These are phyloP conservation scores for Seminavis robusta DNA, from an alignment of 108 stramenopile genomes.

Conservation along the genomic window DNA sequence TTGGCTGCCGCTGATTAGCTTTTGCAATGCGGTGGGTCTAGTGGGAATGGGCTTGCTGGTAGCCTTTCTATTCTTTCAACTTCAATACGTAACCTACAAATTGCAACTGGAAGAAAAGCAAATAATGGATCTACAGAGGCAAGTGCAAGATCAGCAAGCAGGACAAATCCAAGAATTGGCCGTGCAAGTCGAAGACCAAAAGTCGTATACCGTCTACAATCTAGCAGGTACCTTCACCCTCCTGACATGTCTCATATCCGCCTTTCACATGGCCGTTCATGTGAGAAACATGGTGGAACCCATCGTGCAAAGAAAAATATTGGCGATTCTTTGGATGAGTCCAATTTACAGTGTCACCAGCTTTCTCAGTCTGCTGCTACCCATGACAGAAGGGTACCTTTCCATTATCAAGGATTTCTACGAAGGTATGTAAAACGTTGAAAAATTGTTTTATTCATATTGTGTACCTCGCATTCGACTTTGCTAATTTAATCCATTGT, in stretches of 20 bases:
- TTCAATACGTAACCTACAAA: slow-evolving; percentile 12
- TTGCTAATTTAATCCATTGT: not conserved
- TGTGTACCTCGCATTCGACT: not conserved
- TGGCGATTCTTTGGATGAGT: slow-evolving; percentile 89
- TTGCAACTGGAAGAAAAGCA: slow-evolving; percentile 17
- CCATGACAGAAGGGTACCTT: slow-evolving; percentile 55
- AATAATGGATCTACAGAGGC: slow-evolving; percentile 18
- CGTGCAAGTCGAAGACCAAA: slow-evolving; percentile 32
- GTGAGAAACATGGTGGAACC: slow-evolving; percentile 73
- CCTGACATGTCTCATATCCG: slow-evolving; percentile 65
- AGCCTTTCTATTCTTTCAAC: slow-evolving; percentile 1
- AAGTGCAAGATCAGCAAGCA: slow-evolving; percentile 33
- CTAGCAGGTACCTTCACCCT: slow-evolving; percentile 80
- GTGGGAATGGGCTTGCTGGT: too few relatives aligned
- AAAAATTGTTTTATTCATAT: slow-evolving; percentile 10
- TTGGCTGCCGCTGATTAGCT: too few relatives aligned
- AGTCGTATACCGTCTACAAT: slow-evolving; percentile 54
- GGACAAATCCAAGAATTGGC: slow-evolving; percentile 35
- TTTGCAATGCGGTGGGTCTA: too few relatives aligned
- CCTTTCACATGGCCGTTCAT: slow-evolving; percentile 81
- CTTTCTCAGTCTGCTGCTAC: slow-evolving; percentile 65
- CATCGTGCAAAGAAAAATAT: slow-evolving; percentile 78
- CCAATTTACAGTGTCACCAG: slow-evolving; percentile 81
- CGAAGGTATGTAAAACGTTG: slow-evolving; percentile 24
- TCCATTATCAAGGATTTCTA: slow-evolving; percentile 78